Evolutionary conservation across 2,329 filamentous ascomycete genomes (phyloP).

Genomic region (Clarireedia sp.): DNA sequence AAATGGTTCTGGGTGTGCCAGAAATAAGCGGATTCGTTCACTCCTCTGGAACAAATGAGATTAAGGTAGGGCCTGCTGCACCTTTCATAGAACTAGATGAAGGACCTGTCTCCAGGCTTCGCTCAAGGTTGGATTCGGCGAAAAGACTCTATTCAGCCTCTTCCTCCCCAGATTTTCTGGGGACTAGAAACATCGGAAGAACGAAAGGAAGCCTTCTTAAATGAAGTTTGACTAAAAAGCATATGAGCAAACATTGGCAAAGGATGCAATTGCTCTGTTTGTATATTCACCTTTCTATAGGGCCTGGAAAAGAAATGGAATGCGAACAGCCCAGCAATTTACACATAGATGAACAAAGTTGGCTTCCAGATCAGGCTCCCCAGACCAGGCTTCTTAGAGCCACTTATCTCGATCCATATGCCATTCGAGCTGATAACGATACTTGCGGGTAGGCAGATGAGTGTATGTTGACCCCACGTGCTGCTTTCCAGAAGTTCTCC

Average conservation of each 20-base stretch:
- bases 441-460: too few species aligned
- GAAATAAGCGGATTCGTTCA: neutral
- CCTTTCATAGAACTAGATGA: neutral
- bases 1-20: neutral
- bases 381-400: too few species aligned
- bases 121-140: neutral
- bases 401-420: too few species aligned
- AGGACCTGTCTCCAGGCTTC: neutral
- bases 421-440: too few species aligned
- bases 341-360: too few species aligned
- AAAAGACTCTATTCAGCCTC: neutral
- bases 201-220: too few species aligned
- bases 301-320: neutral
- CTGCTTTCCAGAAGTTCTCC: too few species aligned
- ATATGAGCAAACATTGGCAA: neutral
- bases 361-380: too few species aligned
- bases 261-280: neutral
- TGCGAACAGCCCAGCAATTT: too few species aligned
- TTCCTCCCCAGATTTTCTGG: neutral
- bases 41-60: neutral
- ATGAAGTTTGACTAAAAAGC: neutral
- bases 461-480: too few species aligned
- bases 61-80: neutral
- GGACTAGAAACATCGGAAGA: too few species aligned
- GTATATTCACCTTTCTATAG: neutral